Percentiles rank a stretch among this genome's conserved stretches.
These are phyloP conservation scores for Calonectria pteridis DNA, from an alignment of 2,329 filamentous ascomycete genomes.

Conservation along the genomic window DNA sequence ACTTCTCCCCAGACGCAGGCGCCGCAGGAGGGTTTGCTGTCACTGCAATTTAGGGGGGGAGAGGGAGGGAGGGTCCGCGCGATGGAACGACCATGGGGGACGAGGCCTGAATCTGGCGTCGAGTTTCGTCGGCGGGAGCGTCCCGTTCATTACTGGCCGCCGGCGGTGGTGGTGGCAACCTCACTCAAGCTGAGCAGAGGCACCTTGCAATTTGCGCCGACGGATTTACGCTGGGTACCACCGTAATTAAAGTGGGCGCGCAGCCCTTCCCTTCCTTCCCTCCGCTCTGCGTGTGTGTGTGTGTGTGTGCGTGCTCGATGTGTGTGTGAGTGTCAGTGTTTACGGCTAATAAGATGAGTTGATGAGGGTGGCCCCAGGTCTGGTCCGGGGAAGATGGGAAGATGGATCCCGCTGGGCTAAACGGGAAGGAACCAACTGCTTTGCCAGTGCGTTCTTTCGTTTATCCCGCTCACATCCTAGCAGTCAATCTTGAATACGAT, in stretches of 20 bases:
- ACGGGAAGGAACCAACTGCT: slow-evolving; percentile 5
- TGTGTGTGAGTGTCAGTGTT: not conserved
- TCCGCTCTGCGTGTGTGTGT: not conserved
- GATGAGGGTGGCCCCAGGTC: not conserved
- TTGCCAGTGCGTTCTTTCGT: not conserved
- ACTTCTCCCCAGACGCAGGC: not conserved
- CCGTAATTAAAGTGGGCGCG: slow-evolving; percentile 8
- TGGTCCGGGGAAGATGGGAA: slow-evolving; percentile 1
- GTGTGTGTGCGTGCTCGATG: not conserved
- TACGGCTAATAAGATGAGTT: not conserved
- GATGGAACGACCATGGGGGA: slow-evolving; percentile 1
- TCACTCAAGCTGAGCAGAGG: not conserved
- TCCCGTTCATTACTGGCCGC: not conserved
- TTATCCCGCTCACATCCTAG: not conserved
- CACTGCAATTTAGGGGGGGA: not conserved
- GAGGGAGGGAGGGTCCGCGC: slow-evolving; percentile 4
- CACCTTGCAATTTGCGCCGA: not conserved
- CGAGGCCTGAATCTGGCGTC: slow-evolving; percentile 24
- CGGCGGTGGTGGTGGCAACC: not conserved
- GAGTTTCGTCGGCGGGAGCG: slow-evolving; percentile 12
- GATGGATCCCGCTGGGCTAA: not conserved
- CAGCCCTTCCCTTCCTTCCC: not conserved
- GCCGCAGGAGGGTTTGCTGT: not conserved
- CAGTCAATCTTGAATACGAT: slow-evolving; percentile 16
- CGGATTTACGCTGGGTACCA: not conserved